A percentile compares a stretch with the other conserved stretches of the same genome.
Evolutionary conservation across 306 rosid genomes (phyloP).

Genomic region (Spatholobus suberectus): DNA sequence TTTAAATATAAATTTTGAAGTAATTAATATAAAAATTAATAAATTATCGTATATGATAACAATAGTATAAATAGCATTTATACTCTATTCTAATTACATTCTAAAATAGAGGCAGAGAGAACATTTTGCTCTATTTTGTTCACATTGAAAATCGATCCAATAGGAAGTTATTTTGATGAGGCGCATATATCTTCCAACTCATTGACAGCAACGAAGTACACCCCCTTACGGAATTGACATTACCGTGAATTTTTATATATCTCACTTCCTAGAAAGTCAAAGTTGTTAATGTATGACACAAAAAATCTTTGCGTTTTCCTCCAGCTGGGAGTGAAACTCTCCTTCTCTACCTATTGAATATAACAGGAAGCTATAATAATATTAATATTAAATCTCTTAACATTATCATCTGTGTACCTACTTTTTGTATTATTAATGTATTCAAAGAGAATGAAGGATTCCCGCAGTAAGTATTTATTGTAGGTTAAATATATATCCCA

Average conservation of each 20-base stretch:
- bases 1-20: too few species aligned
- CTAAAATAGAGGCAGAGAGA: background rate
- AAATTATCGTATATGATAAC: too few species aligned
- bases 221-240: slow-evolving; percentile 19
- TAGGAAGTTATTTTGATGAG: background rate
- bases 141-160: background rate
- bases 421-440: background rate
- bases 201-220: slow-evolving; percentile 42
- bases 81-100: too few species aligned
- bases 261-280: background rate
- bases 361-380: background rate
- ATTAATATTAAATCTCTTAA: background rate
- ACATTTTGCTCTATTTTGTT: background rate
- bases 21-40: too few species aligned
- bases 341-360: background rate
- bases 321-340: slow-evolving; percentile 11
- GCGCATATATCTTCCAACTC: slow-evolving; percentile 29
- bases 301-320: background rate
- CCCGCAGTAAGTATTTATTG: background rate
- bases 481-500: slow-evolving; percentile 6
- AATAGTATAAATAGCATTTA: too few species aligned
- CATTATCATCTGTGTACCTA: background rate
- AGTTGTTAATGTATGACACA: background rate
- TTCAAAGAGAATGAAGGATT: background rate
- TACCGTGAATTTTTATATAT: slow-evolving; percentile 18